Evolutionary conservation across 2,329 filamentous ascomycete species (phyloP).

Genomic region (Penicillium sp.): DNA sequence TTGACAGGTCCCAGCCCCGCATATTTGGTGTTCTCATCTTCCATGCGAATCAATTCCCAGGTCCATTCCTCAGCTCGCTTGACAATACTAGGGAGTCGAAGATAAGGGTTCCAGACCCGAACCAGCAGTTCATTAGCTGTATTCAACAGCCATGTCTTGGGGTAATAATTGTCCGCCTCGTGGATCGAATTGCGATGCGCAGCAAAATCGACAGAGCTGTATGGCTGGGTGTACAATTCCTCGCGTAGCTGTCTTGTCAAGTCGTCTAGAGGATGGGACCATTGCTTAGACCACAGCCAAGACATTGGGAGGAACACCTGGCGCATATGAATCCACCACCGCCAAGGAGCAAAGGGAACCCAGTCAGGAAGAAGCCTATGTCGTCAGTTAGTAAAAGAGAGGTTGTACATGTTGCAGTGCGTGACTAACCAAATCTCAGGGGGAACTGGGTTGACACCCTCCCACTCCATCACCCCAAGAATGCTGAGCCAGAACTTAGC

Average conservation of each 20-base stretch:
- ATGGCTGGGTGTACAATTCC: conserved; percentile 78
- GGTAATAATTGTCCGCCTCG: conserved; percentile 81
- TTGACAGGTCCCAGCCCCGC: conserved; percentile 85
- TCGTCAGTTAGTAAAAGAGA: conserved; percentile 8
- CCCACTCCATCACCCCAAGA: conserved; percentile 80
- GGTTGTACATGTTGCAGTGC: not conserved
- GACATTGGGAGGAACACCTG: conserved; percentile 93
- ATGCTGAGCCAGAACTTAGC: conserved; percentile 93
- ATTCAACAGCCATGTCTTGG: conserved; percentile 82
- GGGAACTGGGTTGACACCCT: conserved; percentile 89
- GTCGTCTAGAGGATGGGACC: conserved; percentile 71
- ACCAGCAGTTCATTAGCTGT: conserved; percentile 73
- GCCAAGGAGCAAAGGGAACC: conserved; percentile 84
- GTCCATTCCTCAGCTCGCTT: conserved; percentile 75
- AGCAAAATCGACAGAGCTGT: conserved; percentile 73
- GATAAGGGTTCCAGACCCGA: conserved; percentile 74
- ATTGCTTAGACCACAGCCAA: conserved; percentile 81
- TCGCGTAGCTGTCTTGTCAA: conserved; percentile 69
- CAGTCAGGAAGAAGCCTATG: conserved; percentile 74
- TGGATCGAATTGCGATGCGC: conserved; percentile 79
- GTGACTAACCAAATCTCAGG: conserved; percentile 75
- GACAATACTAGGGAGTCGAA: conserved; percentile 65
- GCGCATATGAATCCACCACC: conserved; percentile 99
- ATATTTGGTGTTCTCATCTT: conserved; percentile 90
- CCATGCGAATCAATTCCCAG: conserved; percentile 80